Evolutionary conservation across 164 flowering plant genomes (phyloP), one percentile per base, ranked within the genome.

Genomic region (Umbellularia californica): DNA sequence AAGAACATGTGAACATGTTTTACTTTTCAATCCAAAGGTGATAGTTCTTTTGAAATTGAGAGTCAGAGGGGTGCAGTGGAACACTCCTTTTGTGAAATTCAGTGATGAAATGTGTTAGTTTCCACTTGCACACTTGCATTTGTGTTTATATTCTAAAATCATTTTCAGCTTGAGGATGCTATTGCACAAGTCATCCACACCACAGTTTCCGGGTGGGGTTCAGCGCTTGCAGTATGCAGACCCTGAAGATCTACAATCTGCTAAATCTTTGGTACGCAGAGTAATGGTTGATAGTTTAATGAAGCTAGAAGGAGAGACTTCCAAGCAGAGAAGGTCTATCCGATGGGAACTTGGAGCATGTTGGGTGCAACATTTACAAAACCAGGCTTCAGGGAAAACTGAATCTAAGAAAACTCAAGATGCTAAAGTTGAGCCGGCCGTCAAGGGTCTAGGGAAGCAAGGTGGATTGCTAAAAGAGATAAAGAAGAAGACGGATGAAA

Each of bases 281-380:
- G 87, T 92, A 20, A 68, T 94, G 15, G 79, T 58, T 24, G 88
- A 88, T 70, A 92, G 98, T 83, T 80, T 91, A 78, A 52, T 50
- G 76, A 88, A 82, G 78, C 79, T 94, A 83, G 84, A 91, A 83
- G 89, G 35, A 72, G 93, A 92, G 77, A 76, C 80, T 68, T 50
- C 79, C 33, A 82, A 84, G 58, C 77, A 76, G n/a, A 66, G 72
- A 55, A 81, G 71, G 74, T 85, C 93, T 22, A 90, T 94, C 76
- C 87, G 98, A 88, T 94, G 97, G 98, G 98, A 94, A 86, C 86
- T 94, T 47, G 98, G 98, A 71, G 98, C 98, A 72, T 92, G 98
- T 74, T 94, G 98, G 98, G 92, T 94, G 79, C 97, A 94, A 81
- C 97, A 94, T 80, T 84, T 94, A 74, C 98, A 94, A 84, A 92